A percentile compares a stretch with the other conserved stretches of the same genome.
Conservation (phyloP, 1,284 basidiomycete species). For the Athelia psychrophila region DNA sequence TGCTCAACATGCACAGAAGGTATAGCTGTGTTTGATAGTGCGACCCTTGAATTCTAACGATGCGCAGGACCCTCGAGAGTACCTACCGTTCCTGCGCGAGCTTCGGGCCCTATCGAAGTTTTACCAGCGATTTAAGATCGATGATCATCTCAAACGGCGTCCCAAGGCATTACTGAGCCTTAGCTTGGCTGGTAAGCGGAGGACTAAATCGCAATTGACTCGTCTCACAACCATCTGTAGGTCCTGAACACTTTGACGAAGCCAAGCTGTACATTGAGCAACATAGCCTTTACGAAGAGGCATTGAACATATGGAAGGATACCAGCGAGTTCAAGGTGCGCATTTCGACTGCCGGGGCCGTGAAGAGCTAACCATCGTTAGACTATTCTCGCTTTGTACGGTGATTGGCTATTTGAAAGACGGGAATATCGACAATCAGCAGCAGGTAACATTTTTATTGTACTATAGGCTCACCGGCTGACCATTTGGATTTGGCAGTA, state of each 20-base stretch:
- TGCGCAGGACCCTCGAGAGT: constrained; percentile 91
- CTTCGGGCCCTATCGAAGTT: constrained; percentile 77
- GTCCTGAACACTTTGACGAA: constrained; percentile 70
- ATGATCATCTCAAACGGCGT: constrained; percentile 86
- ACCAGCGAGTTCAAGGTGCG: constrained; percentile 64
- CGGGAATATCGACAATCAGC: constrained; percentile 86
- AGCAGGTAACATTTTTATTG: constrained; percentile 43
- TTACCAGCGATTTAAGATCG: constrained; percentile 90
- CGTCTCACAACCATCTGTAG: too few relatives aligned
- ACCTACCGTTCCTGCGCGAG: constrained; percentile 93
- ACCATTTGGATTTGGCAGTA: constrained; percentile 40
- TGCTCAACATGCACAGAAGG: constrained; percentile 96
- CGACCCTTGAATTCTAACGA: constrained; percentile 1
- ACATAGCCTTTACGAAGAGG: constrained; percentile 76
- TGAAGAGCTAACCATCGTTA: constrained; percentile 14
- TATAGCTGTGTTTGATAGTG: constrained; percentile 23
- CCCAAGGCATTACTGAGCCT: constrained; percentile 79
- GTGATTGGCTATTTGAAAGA: constrained; percentile 85
- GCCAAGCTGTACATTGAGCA: constrained; percentile 78
- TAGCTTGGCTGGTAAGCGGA: constrained; percentile 65
- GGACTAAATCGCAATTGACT: too few relatives aligned
- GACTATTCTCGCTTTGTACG: constrained; percentile 77
- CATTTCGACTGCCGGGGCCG: constrained; percentile 1
- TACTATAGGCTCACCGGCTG: background rate
- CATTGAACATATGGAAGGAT: constrained; percentile 70